Evolutionary conservation across 106 monocot genomes (phyloP), one percentile per base, ranked within the genome.

Genomic region (Apostasia shenzhenica): DNA sequence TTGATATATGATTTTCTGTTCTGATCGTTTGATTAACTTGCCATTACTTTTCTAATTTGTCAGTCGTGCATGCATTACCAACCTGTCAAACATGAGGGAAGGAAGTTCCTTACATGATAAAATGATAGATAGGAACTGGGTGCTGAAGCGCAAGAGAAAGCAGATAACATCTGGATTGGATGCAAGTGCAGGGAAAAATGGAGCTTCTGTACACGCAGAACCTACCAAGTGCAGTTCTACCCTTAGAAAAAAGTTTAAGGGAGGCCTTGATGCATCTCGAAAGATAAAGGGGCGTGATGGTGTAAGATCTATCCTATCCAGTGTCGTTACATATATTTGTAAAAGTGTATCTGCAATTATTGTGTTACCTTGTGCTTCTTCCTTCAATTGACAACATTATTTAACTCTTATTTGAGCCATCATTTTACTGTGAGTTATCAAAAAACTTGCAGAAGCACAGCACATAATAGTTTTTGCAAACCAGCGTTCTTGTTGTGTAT

Each of bases 221-320:
- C 66, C 80, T 59, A 40, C 72, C 57, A 61, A 54, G 57, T 73
- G 52, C 47, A 61, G 64, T 13, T n/a, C 55, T 70, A 73, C 78
- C 43, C 11, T 47, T 39, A 91, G 70, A 70, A 66, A 63, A 67
- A 81, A 72, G 57, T 48, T 55, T 41, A 80, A 76, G 73, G 64
- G 61, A 57, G 80, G 74, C n/a, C 42, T 11, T 44, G 42, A 78
- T 41, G 10, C 69, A 76, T 84, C 86, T 57, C 47, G 51, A 41
- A 94, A 84, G 57, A 49, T 80, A 56, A 94, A 80, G 80, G 93
- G 89, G 14, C 77, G 84, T 71, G 93, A 94, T 70, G 93, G 89
- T 78, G 93, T 94, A 63, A 84, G 72, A 41, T 67, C 38, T 56
- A 61, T 65, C 6, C 48, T 65, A 6, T 37, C 48, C 48, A 26